Evolutionary conservation across 1,284 basidiomycete genomes (phyloP).

Genomic region (Naganishia cerealis): DNA sequence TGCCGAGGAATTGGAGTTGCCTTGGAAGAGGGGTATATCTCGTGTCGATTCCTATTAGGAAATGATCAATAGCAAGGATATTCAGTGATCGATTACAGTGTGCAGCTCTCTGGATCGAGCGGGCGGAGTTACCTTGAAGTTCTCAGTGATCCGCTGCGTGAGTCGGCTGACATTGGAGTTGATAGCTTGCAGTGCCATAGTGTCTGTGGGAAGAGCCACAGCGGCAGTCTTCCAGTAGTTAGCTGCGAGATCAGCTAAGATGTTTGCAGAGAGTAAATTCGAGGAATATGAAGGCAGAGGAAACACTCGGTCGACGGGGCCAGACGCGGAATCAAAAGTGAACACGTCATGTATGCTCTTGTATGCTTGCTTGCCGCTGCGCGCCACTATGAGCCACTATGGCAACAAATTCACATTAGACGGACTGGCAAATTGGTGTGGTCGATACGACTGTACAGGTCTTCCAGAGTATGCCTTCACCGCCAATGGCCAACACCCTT

Average conservation of each 20-base stretch:
- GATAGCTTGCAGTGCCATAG: constrained; percentile 43
- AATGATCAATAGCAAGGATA: not conserved
- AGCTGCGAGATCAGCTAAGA: not conserved
- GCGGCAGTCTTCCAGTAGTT: not conserved
- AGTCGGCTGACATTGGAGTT: constrained; percentile 46
- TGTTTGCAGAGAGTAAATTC: not conserved
- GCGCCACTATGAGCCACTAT: too few species aligned
- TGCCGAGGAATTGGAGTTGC: constrained; percentile 41
- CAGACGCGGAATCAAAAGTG: constrained; percentile 13
- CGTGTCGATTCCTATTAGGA: constrained; percentile 49
- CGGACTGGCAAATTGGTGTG: too few species aligned
- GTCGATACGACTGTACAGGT: too few species aligned
- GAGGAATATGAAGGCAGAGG: not conserved
- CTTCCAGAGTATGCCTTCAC: too few species aligned
- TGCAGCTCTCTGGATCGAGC: not conserved
- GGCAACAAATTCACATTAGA: too few species aligned
- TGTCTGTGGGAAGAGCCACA: not conserved
- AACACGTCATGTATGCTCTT: constrained; percentile 12
- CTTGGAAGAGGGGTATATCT: constrained; percentile 50
- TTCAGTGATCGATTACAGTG: not conserved
- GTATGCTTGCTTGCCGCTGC: too few species aligned
- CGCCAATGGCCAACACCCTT: too few species aligned
- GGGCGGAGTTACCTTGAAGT: constrained; percentile 46
- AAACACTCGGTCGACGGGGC: not conserved
- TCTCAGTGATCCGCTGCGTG: constrained; percentile 54